Percentiles rank a stretch among this genome's conserved stretches.
Evolutionary conservation across 495 filamentous ascomycete genomes (phyloP).

Genomic region (Margaritispora aquatica): DNA sequence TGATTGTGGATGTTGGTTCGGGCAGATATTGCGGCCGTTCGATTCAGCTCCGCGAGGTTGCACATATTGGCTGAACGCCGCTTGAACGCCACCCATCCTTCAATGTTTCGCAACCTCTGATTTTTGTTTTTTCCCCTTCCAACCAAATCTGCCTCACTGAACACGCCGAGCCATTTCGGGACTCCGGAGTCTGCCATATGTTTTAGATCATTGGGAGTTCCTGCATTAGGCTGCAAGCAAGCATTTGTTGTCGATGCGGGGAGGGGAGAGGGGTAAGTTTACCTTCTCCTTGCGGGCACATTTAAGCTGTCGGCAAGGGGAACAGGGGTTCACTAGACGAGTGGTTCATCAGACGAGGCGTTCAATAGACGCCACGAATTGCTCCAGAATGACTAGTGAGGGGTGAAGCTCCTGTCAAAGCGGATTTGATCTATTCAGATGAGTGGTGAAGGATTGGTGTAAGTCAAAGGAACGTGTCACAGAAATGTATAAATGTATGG

Average conservation of each 20-base stretch:
- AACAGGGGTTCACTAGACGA: neutral
- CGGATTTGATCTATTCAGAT: neutral
- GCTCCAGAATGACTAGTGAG: neutral
- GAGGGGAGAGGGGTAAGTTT: neutral
- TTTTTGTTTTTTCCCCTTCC: neutral
- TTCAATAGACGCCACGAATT: neutral
- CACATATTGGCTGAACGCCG: neutral
- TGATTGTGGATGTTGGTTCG: neutral
- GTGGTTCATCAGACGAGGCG: too few species aligned
- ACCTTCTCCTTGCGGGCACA: neutral
- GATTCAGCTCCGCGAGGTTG: neutral
- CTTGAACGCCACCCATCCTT: neutral
- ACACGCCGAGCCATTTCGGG: neutral
- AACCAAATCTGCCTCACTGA: neutral
- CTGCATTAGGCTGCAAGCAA: neutral
- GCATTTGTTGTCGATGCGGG: neutral
- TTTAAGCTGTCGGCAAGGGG: neutral
- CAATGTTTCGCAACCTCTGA: neutral
- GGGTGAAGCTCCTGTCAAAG: neutral
- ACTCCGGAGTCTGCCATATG: neutral
- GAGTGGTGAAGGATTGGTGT: neutral
- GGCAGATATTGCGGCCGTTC: neutral
- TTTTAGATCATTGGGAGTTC: neutral
- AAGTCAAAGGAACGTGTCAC: neutral
- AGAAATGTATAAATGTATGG: neutral